Evolutionary conservation across 345 rosid species (phyloP).

Genomic region (Ceriops tagal): DNA sequence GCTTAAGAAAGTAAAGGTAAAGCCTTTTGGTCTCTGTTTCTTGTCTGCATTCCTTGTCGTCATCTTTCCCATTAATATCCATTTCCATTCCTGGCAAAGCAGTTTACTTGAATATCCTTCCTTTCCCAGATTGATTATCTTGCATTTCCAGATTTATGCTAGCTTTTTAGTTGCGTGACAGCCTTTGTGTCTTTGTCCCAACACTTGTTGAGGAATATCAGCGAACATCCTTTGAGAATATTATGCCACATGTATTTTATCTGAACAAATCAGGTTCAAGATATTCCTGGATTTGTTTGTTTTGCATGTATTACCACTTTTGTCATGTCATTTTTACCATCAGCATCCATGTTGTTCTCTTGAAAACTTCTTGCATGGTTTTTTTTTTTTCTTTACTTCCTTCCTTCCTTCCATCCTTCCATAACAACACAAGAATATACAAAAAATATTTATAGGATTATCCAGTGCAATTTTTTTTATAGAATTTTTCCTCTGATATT

Average conservation of each 20-base stretch:
- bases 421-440: too few species aligned
- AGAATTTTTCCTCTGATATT: constrained; percentile 5
- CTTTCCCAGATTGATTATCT: background rate
- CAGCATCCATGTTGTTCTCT: background rate
- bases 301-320: constrained; percentile 3
- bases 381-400: too few species aligned
- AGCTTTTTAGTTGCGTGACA: constrained; percentile 1
- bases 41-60: constrained; percentile 5
- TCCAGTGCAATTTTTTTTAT: background rate
- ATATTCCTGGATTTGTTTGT: constrained; percentile 21
- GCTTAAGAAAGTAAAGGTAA: constrained; percentile 70
- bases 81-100: constrained; percentile 22
- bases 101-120: constrained; percentile 1
- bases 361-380: background rate
- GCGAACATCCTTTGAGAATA: constrained; percentile 24
- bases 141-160: background rate
- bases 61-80: constrained; percentile 7
- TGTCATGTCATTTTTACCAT: background rate
- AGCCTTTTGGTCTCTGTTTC: background rate
- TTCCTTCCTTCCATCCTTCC: too few species aligned
- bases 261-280: constrained; percentile 15
- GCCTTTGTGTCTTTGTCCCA: constrained; percentile 1
- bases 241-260: constrained; percentile 23
- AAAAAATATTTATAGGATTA: too few species aligned
- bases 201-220: constrained; percentile 24